Evolutionary conservation across 257 asterid species (phyloP).

Genomic region (Solanum bulbocastanum): DNA sequence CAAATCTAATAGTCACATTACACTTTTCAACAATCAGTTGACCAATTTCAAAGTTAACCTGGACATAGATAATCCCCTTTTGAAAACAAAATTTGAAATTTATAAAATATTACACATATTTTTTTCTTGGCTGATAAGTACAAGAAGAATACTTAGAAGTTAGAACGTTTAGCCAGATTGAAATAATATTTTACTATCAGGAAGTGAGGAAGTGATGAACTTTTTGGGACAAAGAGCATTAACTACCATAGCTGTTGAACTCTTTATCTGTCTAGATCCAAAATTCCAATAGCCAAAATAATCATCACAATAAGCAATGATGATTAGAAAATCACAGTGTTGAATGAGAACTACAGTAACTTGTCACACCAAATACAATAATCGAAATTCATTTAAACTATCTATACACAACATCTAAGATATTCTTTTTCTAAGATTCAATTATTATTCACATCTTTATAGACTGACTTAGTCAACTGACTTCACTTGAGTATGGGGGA

Average conservation of each 20-base stretch:
- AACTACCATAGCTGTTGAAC: background rate
- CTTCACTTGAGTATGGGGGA: background rate
- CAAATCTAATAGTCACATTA: background rate
- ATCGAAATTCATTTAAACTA: background rate
- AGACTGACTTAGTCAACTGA: background rate
- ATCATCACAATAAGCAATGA: background rate
- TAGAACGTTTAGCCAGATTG: background rate
- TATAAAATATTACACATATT: background rate
- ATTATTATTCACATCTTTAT: background rate
- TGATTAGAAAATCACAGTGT: background rate
- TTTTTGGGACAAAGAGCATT: background rate
- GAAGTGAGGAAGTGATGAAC: background rate
- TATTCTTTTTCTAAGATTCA: background rate
- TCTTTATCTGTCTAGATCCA: background rate
- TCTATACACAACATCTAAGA: background rate
- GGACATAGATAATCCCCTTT: background rate
- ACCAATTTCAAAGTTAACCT: background rate
- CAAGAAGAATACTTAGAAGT: background rate
- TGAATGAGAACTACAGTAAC: background rate
- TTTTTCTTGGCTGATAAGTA: background rate
- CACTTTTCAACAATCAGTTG: background rate
- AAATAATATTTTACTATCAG: background rate
- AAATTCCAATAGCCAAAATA: background rate
- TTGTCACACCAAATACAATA: background rate
- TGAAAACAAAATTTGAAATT: background rate